Conservation (phyloP, 78 protist genomes). For the Reticulomyxa filosa region DNA sequence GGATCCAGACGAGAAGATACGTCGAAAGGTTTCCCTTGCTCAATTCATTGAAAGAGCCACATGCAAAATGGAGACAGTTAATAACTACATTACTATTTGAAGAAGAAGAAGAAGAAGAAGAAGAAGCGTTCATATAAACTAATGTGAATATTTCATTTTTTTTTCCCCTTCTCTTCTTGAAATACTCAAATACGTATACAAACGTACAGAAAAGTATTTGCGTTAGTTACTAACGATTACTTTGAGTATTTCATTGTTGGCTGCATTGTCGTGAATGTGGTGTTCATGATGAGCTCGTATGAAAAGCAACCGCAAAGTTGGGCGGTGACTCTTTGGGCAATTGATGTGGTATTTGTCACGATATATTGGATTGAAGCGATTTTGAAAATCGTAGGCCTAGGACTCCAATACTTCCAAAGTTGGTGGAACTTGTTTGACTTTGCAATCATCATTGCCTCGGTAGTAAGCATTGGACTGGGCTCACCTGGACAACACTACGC, state of each 20-base stretch:
- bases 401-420: not conserved
- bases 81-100: too few relatives aligned
- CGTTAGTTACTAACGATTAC: too few relatives aligned
- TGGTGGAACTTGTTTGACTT: slow-evolving; percentile 5
- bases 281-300: not conserved
- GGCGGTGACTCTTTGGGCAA: not conserved
- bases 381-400: not conserved
- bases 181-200: too few relatives aligned
- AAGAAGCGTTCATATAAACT: too few relatives aligned
- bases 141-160: too few relatives aligned
- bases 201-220: too few relatives aligned
- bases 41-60: too few relatives aligned
- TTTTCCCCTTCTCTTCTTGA: too few relatives aligned
- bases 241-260: not conserved
- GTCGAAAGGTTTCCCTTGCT: too few relatives aligned
- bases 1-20: too few relatives aligned
- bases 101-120: too few relatives aligned
- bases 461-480: not conserved
- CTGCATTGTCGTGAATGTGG: not conserved
- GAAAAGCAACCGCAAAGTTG: not conserved
- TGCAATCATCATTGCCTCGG: not conserved
- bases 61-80: too few relatives aligned
- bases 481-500: not conserved
- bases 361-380: not conserved
- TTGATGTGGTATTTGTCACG: not conserved